Evolutionary conservation across 2,329 filamentous ascomycete species (phyloP), one percentile per base, ranked within the genome.

Genomic region (Hortaea sp.): DNA sequence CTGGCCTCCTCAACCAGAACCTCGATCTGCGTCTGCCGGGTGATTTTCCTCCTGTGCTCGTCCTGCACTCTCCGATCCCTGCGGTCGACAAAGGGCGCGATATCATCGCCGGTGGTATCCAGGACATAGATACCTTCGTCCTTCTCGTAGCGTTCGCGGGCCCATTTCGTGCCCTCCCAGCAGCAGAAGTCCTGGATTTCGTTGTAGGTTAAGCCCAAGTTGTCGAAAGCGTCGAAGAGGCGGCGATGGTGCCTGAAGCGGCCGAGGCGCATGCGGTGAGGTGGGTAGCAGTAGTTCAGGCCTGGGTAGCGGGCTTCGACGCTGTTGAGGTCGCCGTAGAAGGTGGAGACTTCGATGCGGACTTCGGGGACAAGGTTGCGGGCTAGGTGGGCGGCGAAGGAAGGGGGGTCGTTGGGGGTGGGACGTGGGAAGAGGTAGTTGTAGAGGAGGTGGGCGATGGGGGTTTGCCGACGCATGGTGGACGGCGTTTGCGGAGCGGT

Each of bases 101-200:
- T 81, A 27, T 77, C 81, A 56, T 85, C 81, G 43, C 76, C 77
- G 1, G 84, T 82, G 5, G 85, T 88, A 60, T 90, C 85, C 41
- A 69, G 66, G 51, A 90, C 87, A 29, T 67, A 68, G 48, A 84
- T 74, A 31, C 80, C 80, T 58, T 88, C 82, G 59, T 89, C 85
- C 47, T 76, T 75, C 69, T 90, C 85, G 60, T 81, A 90, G 45
- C 84, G 78, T 61, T 88, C 83, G 61, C 88, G 82, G 50, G 85
- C 85, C 85, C 85, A 89, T 51, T 82, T 80, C 7, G 85, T 89
- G 47, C 85, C 85, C 68, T 89, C 85, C 85, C 85, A 90, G 59
- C 85, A 82, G 48, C 85, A 88, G 61, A 89, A 71, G 42, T 73
- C 71, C 45, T 78, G 73, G 55, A 90, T 86, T 62, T 90, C 85